Base-by-base conservation (phyloP, 225 moss, liverwort and hornwort genomes). In the Lunularia cruciata region DNA sequence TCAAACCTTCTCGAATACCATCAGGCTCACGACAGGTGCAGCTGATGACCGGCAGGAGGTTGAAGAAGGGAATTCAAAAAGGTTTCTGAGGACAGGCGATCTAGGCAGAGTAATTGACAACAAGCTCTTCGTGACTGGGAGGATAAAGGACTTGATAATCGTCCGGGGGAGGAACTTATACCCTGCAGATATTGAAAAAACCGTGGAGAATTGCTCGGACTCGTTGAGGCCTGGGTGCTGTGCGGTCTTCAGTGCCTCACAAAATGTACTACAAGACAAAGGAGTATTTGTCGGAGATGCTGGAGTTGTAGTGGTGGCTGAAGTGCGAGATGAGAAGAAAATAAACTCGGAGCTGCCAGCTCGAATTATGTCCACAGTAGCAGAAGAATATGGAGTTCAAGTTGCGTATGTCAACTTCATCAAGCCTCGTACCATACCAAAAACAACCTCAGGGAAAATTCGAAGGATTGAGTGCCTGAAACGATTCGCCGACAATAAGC, bases 111-210 rank as follows among this genome's bases (percentile, higher is more conserved):
- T 64, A 14, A 19, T 73, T 1, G 52, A 60, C 0, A 52, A 38
- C 51, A 62, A 53, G 23, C 63, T 73, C 34, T 73, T 73, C 39
- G 48, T 73, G 34, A 73, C 72, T 8, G 72, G 72, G 18, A 48
- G 72, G 31, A 73, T 73, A 63, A 73, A 73, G 63, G 72, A 73
- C 51, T 53, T 73, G 12, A 73, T 73, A 38, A 73, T 73, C 48
- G 63, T 73, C 31, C 45, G 45, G 0, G 74, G 67, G 11, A 65
- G 57, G 10, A 67, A 73, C 52, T 39, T 63, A 3, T 73, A 73
- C 48, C 72, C 72, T 3, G 48, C 72, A 0, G 72, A 73, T 63
- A 64, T 73, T 23, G 72, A 73, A 37, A 63, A 64, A 36, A 62
- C 61, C 12, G 72, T 73, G 63, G 72, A 73, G 48, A 64, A 39